phyloP scores from a whole-genome alignment of 495 filamentous ascomycete species.

The Aspergillus steynii region DNA sequence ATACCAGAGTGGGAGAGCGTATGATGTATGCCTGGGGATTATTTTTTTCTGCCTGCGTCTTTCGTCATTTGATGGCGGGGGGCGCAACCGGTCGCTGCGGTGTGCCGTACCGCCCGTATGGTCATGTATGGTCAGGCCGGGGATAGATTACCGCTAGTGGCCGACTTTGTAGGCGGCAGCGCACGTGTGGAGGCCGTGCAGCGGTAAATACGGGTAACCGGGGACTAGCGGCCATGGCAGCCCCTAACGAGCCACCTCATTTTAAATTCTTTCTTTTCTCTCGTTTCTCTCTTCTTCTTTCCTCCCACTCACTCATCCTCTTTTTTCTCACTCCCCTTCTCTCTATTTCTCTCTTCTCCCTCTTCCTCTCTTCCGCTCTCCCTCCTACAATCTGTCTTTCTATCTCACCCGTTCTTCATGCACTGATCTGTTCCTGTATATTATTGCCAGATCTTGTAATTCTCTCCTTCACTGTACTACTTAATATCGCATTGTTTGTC shows the following conservation, averaged over 20 bases:
- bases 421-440: slow-evolving; percentile 11
- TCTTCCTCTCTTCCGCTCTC: slow-evolving; percentile 6
- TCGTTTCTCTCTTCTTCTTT: slow-evolving; percentile 5
- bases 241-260: slow-evolving; percentile 4
- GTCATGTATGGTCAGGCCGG: slow-evolving; percentile 1
- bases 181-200: neutral
- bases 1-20: neutral
- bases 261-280: slow-evolving; percentile 1
- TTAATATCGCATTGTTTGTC: slow-evolving; percentile 12
- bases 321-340: neutral
- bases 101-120: neutral
- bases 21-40: neutral
- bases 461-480: slow-evolving; percentile 5
- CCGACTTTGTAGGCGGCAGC: neutral
- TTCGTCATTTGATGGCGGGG: slow-evolving; percentile 26
- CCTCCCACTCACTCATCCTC: neutral
- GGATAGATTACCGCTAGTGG: neutral
- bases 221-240: neutral
- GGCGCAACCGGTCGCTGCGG: slow-evolving; percentile 7
- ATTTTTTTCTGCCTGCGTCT: slow-evolving; percentile 29
- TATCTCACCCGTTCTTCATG: slow-evolving; percentile 2
- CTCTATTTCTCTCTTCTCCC: neutral
- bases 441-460: slow-evolving; percentile 10
- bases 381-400: slow-evolving; percentile 3
- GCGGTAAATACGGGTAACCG: neutral